Percentiles rank a stretch among this genome's conserved stretches.
These are phyloP conservation scores for Lachnum nothofagi DNA, from an alignment of 2,329 filamentous ascomycete species.

Conservation along the genomic window DNA sequence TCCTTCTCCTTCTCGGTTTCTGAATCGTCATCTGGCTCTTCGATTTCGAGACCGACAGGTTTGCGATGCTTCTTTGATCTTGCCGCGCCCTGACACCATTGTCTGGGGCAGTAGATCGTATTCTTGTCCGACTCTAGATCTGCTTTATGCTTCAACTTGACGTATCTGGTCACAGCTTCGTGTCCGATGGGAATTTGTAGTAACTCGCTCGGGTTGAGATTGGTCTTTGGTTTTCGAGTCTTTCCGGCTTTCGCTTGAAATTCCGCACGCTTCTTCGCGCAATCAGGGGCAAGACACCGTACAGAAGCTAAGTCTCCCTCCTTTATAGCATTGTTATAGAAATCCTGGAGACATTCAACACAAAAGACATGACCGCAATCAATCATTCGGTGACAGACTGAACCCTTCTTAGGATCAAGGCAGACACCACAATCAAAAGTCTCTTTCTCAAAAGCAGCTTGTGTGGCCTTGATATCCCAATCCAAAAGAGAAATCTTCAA, in stretches of 20 bases:
- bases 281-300: conserved; percentile 74
- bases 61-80: conserved; percentile 69
- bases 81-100: conserved; percentile 88
- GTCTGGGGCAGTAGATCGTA: conserved; percentile 85
- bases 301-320: conserved; percentile 78
- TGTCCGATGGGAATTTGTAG: conserved; percentile 68
- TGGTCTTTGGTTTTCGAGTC: conserved; percentile 58
- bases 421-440: conserved; percentile 88
- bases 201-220: conserved; percentile 77
- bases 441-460: conserved; percentile 70
- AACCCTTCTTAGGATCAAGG: conserved; percentile 83
- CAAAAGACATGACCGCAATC: conserved; percentile 92
- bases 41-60: conserved; percentile 59
- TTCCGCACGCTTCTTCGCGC: conserved; percentile 56
- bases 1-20: conserved; percentile 34
- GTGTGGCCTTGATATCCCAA: conserved; percentile 70
- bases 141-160: conserved; percentile 85
- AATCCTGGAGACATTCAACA: conserved; percentile 77
- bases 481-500: conserved; percentile 70
- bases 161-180: conserved; percentile 76
- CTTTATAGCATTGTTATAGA: conserved; percentile 80
- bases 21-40: conserved; percentile 51
- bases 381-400: conserved; percentile 71
- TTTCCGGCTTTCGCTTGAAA: conserved; percentile 27
- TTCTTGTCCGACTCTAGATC: conserved; percentile 86